Conservation (phyloP, 169 alveolate genomes). For the Nephromyces sp. region DNA sequence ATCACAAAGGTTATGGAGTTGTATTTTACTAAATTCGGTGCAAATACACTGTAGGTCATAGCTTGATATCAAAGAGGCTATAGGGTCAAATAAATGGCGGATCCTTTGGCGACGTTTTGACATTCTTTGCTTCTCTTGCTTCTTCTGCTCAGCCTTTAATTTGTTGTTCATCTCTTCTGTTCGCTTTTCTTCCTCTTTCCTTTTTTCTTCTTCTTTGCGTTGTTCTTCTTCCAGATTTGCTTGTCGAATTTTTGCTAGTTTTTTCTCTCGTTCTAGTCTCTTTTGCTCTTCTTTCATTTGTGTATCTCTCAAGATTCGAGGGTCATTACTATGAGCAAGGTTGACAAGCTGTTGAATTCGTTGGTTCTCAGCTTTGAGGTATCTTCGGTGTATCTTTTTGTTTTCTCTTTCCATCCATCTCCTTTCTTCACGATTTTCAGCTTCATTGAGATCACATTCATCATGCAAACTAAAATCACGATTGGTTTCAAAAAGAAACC, state of each 20-base stretch:
- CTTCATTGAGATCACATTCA: constrained; percentile 64
- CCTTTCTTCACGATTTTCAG: constrained; percentile 70
- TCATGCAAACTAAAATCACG: constrained; percentile 51
- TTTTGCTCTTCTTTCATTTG: constrained; percentile 2
- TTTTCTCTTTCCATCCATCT: constrained; percentile 76
- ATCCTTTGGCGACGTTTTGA: no score
- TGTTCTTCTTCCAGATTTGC: not conserved
- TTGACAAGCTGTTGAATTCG: constrained; percentile 64
- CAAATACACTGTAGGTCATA: no score
- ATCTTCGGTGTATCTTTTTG: constrained; percentile 55
- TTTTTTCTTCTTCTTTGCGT: constrained; percentile 15
- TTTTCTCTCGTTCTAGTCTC: constrained; percentile 16
- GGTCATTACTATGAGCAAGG: constrained; percentile 47
- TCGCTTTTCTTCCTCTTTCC: constrained; percentile 12
- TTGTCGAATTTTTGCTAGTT: constrained; percentile 35
- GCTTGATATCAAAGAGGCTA: no score
- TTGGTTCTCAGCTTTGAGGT: constrained; percentile 57
- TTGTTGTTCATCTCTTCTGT: no score
- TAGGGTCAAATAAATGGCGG: no score
- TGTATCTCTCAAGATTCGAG: constrained; percentile 38
- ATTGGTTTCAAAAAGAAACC: constrained; percentile 34
- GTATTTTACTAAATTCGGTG: no score
- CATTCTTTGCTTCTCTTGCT: no score
- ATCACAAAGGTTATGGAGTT: no score
- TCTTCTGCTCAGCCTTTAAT: no score